Conservation (phyloP, 2,329 filamentous ascomycete genomes). For the Drechslerella coelobrocha region DNA sequence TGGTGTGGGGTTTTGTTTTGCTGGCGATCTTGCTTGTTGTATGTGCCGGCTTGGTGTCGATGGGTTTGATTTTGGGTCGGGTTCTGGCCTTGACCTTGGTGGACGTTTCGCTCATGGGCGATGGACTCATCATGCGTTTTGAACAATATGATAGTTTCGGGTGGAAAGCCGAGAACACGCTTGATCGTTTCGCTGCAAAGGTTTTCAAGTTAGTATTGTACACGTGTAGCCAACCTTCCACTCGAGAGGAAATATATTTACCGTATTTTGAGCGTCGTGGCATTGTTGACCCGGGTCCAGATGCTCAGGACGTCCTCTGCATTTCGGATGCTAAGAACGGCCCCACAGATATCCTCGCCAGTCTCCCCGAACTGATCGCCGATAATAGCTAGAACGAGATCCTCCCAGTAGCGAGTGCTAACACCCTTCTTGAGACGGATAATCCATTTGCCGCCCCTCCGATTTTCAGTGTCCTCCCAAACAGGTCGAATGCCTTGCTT, state of each 20-base stretch:
- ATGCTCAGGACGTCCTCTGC: slow-evolving; percentile 97
- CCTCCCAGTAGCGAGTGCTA: slow-evolving; percentile 95
- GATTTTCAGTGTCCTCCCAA: slow-evolving; percentile 98
- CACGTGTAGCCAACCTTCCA: not conserved
- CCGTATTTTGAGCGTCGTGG: slow-evolving; percentile 94
- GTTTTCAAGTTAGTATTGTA: too few species aligned
- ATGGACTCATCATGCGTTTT: slow-evolving; percentile 97
- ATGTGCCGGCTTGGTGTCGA: slow-evolving; percentile 33
- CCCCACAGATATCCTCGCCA: slow-evolving; percentile 91
- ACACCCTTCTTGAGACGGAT: slow-evolving; percentile 96
- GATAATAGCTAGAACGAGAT: slow-evolving; percentile 85
- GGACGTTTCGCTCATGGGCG: slow-evolving; percentile 51
- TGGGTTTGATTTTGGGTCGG: slow-evolving; percentile 23
- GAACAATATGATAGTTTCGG: slow-evolving; percentile 90
- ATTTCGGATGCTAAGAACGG: slow-evolving; percentile 90
- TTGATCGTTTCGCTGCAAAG: slow-evolving; percentile 97
- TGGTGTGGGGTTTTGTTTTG: slow-evolving; percentile 48
- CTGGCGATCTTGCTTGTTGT: slow-evolving; percentile 44
- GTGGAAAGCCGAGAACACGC: slow-evolving; percentile 81
- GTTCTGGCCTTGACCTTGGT: slow-evolving; percentile 33
- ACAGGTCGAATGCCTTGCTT: slow-evolving; percentile 95
- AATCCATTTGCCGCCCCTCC: slow-evolving; percentile 95
- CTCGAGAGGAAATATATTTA: slow-evolving; percentile 61
- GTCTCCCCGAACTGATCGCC: slow-evolving; percentile 94
- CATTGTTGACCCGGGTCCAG: slow-evolving; percentile 93